Percentiles rank a stretch among this genome's conserved stretches.
Evolutionary conservation across 23 red algal species (phyloP).

Genomic region (Gracilaria gracilis): DNA sequence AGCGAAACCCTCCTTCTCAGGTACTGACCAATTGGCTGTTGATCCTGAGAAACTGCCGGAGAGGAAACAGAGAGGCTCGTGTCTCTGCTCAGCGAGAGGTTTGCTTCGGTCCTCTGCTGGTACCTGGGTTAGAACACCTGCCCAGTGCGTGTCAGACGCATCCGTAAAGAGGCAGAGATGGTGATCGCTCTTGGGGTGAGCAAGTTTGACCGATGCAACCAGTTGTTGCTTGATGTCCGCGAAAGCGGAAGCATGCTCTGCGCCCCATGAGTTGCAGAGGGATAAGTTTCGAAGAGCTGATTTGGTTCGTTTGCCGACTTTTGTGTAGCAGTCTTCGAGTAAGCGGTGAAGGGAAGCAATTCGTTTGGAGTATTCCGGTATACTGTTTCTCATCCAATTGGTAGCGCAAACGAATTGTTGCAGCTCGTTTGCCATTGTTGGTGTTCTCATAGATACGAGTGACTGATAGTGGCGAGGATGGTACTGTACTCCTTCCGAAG

Average conservation of each 20-base stretch:
- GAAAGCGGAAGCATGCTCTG: no score
- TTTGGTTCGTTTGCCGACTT: slow-evolving; percentile 3
- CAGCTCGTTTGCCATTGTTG: no score
- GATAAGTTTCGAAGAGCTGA: slow-evolving; percentile 20
- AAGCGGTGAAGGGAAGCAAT: no score
- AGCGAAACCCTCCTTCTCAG: no score
- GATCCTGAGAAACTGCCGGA: no score
- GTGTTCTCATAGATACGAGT: background rate
- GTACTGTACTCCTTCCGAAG: background rate
- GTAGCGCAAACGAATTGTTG: background rate
- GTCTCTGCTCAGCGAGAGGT: no score
- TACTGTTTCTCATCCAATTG: slow-evolving; percentile 26
- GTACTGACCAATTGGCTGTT: no score
- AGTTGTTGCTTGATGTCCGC: slow-evolving; percentile 54
- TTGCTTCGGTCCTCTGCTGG: background rate
- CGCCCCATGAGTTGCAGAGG: slow-evolving; percentile 9
- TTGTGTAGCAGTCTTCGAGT: background rate
- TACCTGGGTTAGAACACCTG: slow-evolving; percentile 31
- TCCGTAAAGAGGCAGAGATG: slow-evolving; percentile 1
- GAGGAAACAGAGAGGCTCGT: no score
- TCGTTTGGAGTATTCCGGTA: background rate
- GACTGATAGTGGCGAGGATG: slow-evolving; percentile 16
- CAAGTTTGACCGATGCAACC: slow-evolving; percentile 33
- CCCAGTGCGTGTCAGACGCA: slow-evolving; percentile 41
- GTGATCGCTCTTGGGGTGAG: slow-evolving; percentile 38